Evolutionary conservation across 164 flowering plant species (phyloP).

Genomic region (Cinnamomum chago): DNA sequence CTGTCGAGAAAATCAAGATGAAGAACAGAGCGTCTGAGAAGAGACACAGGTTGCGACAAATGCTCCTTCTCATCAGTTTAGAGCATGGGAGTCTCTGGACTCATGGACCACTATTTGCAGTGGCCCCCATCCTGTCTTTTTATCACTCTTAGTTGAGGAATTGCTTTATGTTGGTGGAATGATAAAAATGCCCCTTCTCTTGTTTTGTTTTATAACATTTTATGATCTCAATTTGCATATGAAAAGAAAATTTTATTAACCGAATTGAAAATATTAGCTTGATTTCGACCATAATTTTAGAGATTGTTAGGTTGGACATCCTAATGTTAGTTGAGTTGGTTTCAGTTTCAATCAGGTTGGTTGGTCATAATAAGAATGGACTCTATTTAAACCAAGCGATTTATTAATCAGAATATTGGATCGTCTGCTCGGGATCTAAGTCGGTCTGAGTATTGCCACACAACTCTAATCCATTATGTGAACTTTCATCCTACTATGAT

Average conservation of each 20-base stretch:
- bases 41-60: slow-evolving; percentile 48
- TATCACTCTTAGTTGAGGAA: slow-evolving; percentile 6
- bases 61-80: slow-evolving; percentile 17
- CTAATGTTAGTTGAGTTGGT: background rate
- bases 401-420: background rate
- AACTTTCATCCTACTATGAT: no score
- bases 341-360: background rate
- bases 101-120: slow-evolving; percentile 23
- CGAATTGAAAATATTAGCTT: background rate
- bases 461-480: no score
- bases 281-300: background rate
- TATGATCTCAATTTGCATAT: no score
- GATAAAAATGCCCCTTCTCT: slow-evolving; percentile 6
- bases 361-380: background rate
- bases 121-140: background rate
- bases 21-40: slow-evolving; percentile 17
- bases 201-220: background rate
- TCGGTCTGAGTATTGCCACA: no score
- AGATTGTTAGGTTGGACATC: background rate
- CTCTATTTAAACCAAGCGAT: fast-evolving
- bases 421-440: background rate
- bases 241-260: no score
- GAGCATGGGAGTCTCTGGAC: background rate
- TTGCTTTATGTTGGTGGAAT: slow-evolving; percentile 7
- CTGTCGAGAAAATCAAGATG: slow-evolving; percentile 2